Evolutionary conservation across 352 stramenopile species (phyloP).

Genomic region (Phytophthora pisi): DNA sequence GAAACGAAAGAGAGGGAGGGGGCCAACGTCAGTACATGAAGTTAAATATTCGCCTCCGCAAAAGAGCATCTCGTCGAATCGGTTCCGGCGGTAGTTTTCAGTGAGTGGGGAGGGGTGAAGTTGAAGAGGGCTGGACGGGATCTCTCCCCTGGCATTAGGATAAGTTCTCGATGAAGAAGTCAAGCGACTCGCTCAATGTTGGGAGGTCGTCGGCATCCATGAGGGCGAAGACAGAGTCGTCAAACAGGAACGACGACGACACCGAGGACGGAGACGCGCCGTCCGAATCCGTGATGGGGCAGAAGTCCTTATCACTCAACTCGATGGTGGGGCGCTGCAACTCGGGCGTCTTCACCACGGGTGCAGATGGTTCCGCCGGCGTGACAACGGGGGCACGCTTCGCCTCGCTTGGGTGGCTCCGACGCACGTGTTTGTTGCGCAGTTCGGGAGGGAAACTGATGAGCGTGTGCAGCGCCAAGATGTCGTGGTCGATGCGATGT

Average conservation of each 20-base stretch:
- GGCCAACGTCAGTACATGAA: slow-evolving; percentile 9
- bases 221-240: slow-evolving; percentile 17
- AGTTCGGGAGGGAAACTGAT: slow-evolving; percentile 35
- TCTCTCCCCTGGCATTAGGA: slow-evolving; percentile 10
- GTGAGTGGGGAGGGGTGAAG: background rate
- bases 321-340: slow-evolving; percentile 34
- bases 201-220: slow-evolving; percentile 45
- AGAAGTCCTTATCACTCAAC: slow-evolving; percentile 14
- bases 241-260: slow-evolving; percentile 36
- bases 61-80: background rate
- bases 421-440: slow-evolving; percentile 32
- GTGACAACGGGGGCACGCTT: slow-evolving; percentile 7
- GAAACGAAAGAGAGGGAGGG: background rate
- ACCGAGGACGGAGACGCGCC: slow-evolving; percentile 43
- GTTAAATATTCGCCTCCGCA: slow-evolving; percentile 15
- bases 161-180: slow-evolving; percentile 65
- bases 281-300: slow-evolving; percentile 14
- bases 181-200: slow-evolving; percentile 59
- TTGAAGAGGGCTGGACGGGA: background rate
- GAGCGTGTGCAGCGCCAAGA: slow-evolving; percentile 43
- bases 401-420: slow-evolving; percentile 10
- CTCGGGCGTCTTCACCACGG: slow-evolving; percentile 4
- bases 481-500: slow-evolving; percentile 66
- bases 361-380: background rate
- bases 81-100: background rate